phyloP scores from a whole-genome alignment of 2,329 filamentous ascomycete genomes.

The Alternaria sp. region DNA sequence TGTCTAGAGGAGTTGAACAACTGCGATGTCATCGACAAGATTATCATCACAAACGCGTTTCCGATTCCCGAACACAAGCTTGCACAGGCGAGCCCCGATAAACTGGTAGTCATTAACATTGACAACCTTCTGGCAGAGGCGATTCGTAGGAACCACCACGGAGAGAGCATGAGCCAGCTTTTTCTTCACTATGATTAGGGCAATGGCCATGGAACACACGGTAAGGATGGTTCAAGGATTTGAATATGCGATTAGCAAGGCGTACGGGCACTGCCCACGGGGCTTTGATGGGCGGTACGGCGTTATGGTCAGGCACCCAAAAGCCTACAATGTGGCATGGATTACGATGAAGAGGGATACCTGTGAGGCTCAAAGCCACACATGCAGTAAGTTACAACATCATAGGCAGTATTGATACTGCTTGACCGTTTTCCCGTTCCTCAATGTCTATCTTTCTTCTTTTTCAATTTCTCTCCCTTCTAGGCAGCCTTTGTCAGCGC shows the following conservation, averaged over 20 bases:
- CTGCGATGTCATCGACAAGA: conserved; percentile 91
- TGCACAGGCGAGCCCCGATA: conserved; percentile 68
- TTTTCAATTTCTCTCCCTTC: neutral
- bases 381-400: conserved; percentile 10
- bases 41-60: conserved; percentile 97
- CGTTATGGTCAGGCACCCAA: conserved; percentile 7
- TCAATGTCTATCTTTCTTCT: neutral
- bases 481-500: neutral
- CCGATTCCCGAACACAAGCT: conserved; percentile 82
- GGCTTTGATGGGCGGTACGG: conserved; percentile 6
- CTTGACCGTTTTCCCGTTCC: neutral
- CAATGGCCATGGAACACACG: neutral
- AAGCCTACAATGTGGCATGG: conserved; percentile 10
- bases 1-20: conserved; percentile 88
- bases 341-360: conserved; percentile 4
- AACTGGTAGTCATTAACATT: conserved; percentile 89
- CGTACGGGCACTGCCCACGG: conserved; percentile 12
- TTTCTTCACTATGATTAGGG: conserved; percentile 56
- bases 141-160: conserved; percentile 95
- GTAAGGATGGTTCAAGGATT: neutral
- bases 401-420: conserved; percentile 4
- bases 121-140: conserved; percentile 89
- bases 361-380: neutral
- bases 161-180: conserved; percentile 75
- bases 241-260: conserved; percentile 17